phyloP scores from a whole-genome alignment of 257 asterid species.

The Solanum ossicruentum region DNA sequence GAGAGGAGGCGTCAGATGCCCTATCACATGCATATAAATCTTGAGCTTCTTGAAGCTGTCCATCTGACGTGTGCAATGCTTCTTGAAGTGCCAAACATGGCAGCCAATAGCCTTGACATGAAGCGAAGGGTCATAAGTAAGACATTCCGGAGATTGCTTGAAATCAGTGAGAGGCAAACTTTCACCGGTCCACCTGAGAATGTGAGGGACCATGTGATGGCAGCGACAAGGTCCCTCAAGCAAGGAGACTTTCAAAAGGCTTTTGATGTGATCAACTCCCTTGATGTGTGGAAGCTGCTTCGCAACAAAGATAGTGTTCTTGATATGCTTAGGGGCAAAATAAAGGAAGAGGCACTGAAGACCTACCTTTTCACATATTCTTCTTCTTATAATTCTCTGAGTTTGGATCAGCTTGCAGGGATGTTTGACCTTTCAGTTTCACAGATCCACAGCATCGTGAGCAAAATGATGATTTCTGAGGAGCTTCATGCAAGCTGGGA shows the following conservation, averaged over 20 bases:
- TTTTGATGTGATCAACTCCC: conserved; percentile 48
- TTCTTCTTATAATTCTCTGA: conserved; percentile 53
- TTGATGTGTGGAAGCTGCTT: conserved; percentile 79
- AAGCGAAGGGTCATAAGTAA: conserved; percentile 80
- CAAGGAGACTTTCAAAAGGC: conserved; percentile 79
- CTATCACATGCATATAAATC: conserved; percentile 94
- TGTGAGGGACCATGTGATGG: conserved; percentile 95
- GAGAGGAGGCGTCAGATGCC: conserved; percentile 99
- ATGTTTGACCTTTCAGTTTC: conserved; percentile 70
- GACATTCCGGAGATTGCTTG: conserved; percentile 67
- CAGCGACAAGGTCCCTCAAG: conserved; percentile 76
- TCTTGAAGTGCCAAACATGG: conserved; percentile 96
- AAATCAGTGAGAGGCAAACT: conserved; percentile 75
- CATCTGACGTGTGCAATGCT: conserved; percentile 88
- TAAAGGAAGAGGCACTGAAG: conserved; percentile 86
- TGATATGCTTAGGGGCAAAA: conserved; percentile 67
- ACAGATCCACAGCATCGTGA: conserved; percentile 56
- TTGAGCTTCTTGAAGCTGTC: conserved; percentile 97
- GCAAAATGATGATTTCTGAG: conserved; percentile 85
- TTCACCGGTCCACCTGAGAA: conserved; percentile 94
- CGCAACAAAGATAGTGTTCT: conserved; percentile 57
- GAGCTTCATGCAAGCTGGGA: conserved; percentile 96
- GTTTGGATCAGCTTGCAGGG: conserved; percentile 68
- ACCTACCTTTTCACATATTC: conserved; percentile 83
- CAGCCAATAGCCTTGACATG: conserved; percentile 75